Evolutionary conservation across 2,329 filamentous ascomycete species (phyloP), one percentile per base, ranked within the genome.

Genomic region (Emergomyces orientalis): DNA sequence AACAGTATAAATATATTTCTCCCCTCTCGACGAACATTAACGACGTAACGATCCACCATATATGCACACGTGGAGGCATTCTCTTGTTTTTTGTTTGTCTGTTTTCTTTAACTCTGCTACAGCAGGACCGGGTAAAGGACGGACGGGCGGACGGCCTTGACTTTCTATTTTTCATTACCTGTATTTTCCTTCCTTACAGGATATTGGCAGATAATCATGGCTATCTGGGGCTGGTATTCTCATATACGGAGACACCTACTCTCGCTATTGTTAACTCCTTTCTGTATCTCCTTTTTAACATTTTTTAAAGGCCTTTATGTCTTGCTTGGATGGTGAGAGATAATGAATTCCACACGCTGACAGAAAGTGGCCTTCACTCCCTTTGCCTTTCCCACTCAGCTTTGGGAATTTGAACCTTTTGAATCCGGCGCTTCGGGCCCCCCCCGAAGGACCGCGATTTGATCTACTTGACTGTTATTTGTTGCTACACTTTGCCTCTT

Each of bases 231-330:
- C 22, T 49, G 22, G 11, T 49, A 25, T 25, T 49, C 22, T 49
- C 22, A 27, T 25, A 49, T 49, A 1, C 14, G 9, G 11, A 49
- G 11, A 25, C 22, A 14, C 22, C 22, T 9, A 52, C 51, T n/a
- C 30, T 34, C 13, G 27, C 8, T 34, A 30, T 17, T 19, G 27
- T 49, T 27, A 19, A 6, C 0, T 52, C 56, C 41, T 65, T 49
- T 39, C 17, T 47, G 43, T 54, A 49, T 61, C 64, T 60, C 37
- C 9, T 59, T 58, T 62, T 61, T 65, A 63, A 19, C 54, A 55
- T 63, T 63, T 59, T 65, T 52, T 62, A 49, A 65, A 37, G 11
- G 22, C 22, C n/a, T 8, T 25, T 25, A n/a, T 25, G n/a, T 27
- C 11, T 25, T 45, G 22, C 22, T 49, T 25, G 22, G 2, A 27